Evolutionary conservation across 306 rosid species (phyloP), one percentile per base, ranked within the genome.

Genomic region (Trichosanthes cucumerina): DNA sequence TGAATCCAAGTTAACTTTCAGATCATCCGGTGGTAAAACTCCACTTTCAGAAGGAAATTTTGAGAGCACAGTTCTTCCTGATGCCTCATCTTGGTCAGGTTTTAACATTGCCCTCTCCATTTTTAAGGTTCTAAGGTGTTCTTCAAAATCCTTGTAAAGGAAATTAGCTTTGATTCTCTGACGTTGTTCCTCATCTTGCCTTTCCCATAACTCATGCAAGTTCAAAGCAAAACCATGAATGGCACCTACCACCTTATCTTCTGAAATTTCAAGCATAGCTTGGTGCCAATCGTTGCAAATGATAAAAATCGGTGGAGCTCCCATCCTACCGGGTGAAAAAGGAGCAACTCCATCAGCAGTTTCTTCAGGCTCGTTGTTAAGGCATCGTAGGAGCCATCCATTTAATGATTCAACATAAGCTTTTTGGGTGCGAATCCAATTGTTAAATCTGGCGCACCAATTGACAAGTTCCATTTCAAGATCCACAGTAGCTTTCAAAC

Each of bases 221-320:
- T 86, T 90, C 57, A 84, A 82, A 13, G 98, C 99, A 71, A 96
- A 96, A 75, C 82, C 93, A 47, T 79, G 84, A 92, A 96, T 90
- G 34, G 93, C 90, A 34, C 81, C 89, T 10, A 91, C 88, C 76
- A 96, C 98, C 58, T 84, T 86, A 53, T 82, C 84, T 88, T 92
- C 93, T 19, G 97, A 92, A 66, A 92, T 89, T 83, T 88, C 87
- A 54, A 47, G 83, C 98, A 91, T 92, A 81, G 98, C 99, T 76
- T 96, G 97, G 80, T 85, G 84, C 99, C 99, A 96, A 79, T 96
- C 99, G 5, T 91, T 89, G 84, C 98, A 91, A 60, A 93, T 88
- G 64, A 96, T 78, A 70, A 96, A 96, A 80, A 91, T 82, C 11
- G 86, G 88, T 5, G 99, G 99, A 77, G 99, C 99, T 71, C 96